Evolutionary conservation across 208 protist genomes (phyloP).

Genomic region (Trypanosomatidae sp.): DNA sequence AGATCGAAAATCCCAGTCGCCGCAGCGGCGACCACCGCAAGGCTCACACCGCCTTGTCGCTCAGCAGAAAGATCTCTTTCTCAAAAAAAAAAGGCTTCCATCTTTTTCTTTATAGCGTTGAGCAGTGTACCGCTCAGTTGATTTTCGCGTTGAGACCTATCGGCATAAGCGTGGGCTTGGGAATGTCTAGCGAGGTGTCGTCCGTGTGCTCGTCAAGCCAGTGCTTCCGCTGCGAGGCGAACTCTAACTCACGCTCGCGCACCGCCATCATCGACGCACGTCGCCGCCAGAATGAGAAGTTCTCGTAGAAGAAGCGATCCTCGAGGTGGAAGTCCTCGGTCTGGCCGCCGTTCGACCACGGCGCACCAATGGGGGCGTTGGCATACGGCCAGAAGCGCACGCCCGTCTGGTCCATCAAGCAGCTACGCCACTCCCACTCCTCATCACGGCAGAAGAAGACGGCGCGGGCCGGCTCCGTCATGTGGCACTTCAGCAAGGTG

Average conservation of each 20-base stretch:
- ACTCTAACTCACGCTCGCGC: slow-evolving; percentile 76
- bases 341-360: slow-evolving; percentile 89
- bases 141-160: slow-evolving; percentile 48
- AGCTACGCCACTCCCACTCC: slow-evolving; percentile 92
- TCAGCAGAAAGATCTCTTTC: too few relatives aligned
- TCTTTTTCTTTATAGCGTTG: neutral
- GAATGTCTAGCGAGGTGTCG: slow-evolving; percentile 33
- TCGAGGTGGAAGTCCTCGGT: slow-evolving; percentile 92
- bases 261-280: slow-evolving; percentile 82
- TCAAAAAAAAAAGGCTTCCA: too few relatives aligned
- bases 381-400: slow-evolving; percentile 92
- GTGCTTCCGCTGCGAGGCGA: slow-evolving; percentile 68
- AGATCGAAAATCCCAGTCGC: too few relatives aligned
- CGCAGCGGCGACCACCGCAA: too few relatives aligned
- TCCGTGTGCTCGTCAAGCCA: slow-evolving; percentile 63
- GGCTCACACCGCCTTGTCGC: too few relatives aligned
- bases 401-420: slow-evolving; percentile 90
- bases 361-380: slow-evolving; percentile 80
- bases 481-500: slow-evolving; percentile 91
- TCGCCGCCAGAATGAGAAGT: slow-evolving; percentile 83
- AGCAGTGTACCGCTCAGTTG: slow-evolving; percentile 6
- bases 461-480: slow-evolving; percentile 88
- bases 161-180: slow-evolving; percentile 79
- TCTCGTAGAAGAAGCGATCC: slow-evolving; percentile 90
- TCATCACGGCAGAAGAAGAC: slow-evolving; percentile 92